Evolutionary conservation across 2,329 filamentous ascomycete genomes (phyloP).

Genomic region (Zymoseptoria pseudotritici): DNA sequence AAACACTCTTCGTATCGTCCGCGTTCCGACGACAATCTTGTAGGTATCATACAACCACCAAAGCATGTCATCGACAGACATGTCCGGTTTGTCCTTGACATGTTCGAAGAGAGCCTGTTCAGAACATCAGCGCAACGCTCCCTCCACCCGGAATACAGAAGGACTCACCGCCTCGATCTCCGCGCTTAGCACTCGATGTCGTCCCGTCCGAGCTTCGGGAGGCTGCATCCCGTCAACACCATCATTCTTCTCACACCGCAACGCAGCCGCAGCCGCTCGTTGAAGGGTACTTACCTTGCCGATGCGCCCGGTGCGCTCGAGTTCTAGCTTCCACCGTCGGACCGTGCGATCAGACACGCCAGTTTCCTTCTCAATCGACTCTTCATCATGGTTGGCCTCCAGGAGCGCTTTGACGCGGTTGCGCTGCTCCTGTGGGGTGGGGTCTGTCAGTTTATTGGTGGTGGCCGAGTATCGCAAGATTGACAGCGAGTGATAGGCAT

Average conservation of each 20-base stretch:
- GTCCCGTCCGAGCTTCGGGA: slow-evolving; percentile 30
- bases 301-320: slow-evolving; percentile 31
- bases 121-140: background rate
- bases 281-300: slow-evolving; percentile 21
- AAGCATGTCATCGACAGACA: slow-evolving; percentile 33
- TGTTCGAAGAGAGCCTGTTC: slow-evolving; percentile 28
- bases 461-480: background rate
- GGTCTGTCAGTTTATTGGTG: background rate
- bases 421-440: background rate
- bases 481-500: background rate
- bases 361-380: slow-evolving; percentile 31
- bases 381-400: slow-evolving; percentile 29
- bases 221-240: slow-evolving; percentile 13
- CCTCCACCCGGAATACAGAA: background rate
- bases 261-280: background rate
- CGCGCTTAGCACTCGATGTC: slow-evolving; percentile 29
- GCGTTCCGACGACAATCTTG: slow-evolving; percentile 31
- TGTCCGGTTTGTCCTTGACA: slow-evolving; percentile 28
- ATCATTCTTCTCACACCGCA: background rate
- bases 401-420: slow-evolving; percentile 14
- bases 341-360: slow-evolving; percentile 30
- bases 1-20: slow-evolving; percentile 32
- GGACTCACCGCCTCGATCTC: slow-evolving; percentile 26
- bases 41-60: slow-evolving; percentile 33
- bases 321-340: slow-evolving; percentile 31